phyloP scores from a whole-genome alignment of 176 grass and related monocot species.

The Oryza longistaminata region DNA sequence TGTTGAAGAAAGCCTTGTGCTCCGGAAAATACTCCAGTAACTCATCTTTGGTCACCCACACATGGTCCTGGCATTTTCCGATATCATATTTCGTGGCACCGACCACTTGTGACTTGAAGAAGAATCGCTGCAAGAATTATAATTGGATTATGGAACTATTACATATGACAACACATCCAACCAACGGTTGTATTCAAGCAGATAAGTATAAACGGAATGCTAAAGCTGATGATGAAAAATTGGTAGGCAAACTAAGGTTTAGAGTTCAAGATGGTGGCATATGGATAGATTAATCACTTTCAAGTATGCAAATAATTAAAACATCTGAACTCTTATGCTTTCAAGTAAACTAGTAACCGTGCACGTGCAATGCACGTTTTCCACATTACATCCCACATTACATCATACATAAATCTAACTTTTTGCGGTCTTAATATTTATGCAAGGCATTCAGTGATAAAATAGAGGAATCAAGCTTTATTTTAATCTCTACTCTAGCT shows the following conservation, averaged over 20 bases:
- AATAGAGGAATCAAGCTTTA: too few species aligned
- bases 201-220: not conserved
- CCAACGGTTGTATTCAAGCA: not conserved
- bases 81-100: constrained; percentile 58
- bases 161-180: not conserved
- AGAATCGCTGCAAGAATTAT: constrained; percentile 66
- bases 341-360: too few species aligned
- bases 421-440: too few species aligned
- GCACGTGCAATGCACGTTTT: too few species aligned
- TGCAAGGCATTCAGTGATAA: too few species aligned
- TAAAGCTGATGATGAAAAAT: not conserved
- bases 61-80: constrained; percentile 69
- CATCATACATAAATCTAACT: too few species aligned
- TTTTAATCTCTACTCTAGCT: too few species aligned
- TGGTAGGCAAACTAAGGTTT: not conserved
- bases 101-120: constrained; percentile 97
- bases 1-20: constrained; percentile 61
- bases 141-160: not conserved
- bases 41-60: constrained; percentile 95
- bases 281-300: not conserved
- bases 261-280: not conserved
- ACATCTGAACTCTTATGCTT: not conserved
- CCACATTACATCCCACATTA: too few species aligned
- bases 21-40: constrained; percentile 78
- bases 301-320: not conserved